phyloP scores from a whole-genome alignment of 257 asterid genomes.

The Gynochthodes officinalis region DNA sequence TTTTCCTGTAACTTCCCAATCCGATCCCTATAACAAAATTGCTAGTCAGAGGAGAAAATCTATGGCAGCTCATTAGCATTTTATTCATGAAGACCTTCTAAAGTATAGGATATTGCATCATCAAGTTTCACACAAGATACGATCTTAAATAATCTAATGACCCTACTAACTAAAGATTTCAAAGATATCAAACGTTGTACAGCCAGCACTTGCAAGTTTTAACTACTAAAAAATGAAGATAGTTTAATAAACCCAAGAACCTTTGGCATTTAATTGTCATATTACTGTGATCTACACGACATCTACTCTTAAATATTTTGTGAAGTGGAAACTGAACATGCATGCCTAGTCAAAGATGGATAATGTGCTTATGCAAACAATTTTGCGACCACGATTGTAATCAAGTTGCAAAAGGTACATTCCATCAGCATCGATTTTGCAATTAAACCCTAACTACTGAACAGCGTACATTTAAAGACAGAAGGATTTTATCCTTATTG shows the following conservation, averaged over 20 bases:
- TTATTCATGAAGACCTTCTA: not conserved
- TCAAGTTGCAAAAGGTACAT: not conserved
- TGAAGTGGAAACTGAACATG: not conserved
- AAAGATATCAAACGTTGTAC: not conserved
- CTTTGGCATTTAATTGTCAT: not conserved
- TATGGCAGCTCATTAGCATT: not conserved
- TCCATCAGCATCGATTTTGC: not conserved
- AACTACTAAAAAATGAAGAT: not conserved
- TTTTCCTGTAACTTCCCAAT: not conserved
- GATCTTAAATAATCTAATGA: not conserved
- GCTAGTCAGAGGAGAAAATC: not conserved
- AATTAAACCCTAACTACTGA: not conserved
- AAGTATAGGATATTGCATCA: not conserved
- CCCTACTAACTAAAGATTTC: not conserved
- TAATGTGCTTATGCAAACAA: not conserved
- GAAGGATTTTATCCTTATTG: not conserved
- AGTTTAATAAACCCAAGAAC: not conserved
- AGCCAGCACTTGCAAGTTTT: not conserved
- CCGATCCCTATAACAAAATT: not conserved
- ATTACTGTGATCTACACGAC: not conserved
- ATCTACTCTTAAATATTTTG: not conserved
- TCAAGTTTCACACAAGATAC: not conserved
- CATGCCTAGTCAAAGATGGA: not conserved
- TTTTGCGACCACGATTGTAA: not conserved
- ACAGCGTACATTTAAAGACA: slow-evolving; percentile 2